A percentile compares a stretch with the other conserved stretches of the same genome.
Evolutionary conservation across 176 grass and related monocot genomes (phyloP).

Genomic region (Avena eriantha): DNA sequence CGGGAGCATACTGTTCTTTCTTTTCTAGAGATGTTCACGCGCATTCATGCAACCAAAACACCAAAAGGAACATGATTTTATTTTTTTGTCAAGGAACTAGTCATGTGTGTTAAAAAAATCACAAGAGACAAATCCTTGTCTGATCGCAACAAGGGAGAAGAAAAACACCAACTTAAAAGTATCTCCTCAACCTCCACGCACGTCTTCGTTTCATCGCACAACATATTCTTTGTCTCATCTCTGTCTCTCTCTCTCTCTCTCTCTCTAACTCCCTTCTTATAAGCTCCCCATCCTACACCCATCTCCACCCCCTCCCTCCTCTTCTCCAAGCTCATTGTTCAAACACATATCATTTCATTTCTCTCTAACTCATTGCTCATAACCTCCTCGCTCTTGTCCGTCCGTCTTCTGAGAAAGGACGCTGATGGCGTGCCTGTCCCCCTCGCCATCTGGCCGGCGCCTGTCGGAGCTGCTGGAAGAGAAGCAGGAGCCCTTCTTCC

Average conservation of each 20-base stretch:
- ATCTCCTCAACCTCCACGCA: constrained; percentile 47
- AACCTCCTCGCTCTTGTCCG: not conserved
- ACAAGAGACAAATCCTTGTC: constrained; percentile 11
- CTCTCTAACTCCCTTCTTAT: constrained; percentile 23
- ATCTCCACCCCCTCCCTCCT: not conserved
- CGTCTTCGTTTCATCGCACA: constrained; percentile 37
- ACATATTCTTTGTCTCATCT: constrained; percentile 39
- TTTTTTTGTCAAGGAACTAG: not conserved
- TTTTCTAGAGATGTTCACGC: not conserved
- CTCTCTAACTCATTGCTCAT: not conserved
- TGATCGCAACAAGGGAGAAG: not conserved
- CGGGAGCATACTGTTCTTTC: constrained; percentile 14
- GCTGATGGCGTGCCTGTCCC: constrained; percentile 53
- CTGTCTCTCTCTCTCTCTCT: not conserved
- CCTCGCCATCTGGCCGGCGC: constrained; percentile 55
- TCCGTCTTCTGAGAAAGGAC: not conserved
- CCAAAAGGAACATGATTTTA: not conserved
- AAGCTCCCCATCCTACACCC: constrained; percentile 32
- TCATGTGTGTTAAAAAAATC: not conserved
- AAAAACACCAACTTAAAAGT: constrained; percentile 5
- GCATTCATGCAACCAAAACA: not conserved
- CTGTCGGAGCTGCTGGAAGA: constrained; percentile 88
- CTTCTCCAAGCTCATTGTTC: not conserved
- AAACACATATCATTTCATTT: not conserved
- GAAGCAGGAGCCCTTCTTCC: constrained; percentile 84